Evolutionary conservation across 805 yeast species (phyloP), one percentile per base, ranked within the genome.

Genomic region (Saccharomycopsis sp.): DNA sequence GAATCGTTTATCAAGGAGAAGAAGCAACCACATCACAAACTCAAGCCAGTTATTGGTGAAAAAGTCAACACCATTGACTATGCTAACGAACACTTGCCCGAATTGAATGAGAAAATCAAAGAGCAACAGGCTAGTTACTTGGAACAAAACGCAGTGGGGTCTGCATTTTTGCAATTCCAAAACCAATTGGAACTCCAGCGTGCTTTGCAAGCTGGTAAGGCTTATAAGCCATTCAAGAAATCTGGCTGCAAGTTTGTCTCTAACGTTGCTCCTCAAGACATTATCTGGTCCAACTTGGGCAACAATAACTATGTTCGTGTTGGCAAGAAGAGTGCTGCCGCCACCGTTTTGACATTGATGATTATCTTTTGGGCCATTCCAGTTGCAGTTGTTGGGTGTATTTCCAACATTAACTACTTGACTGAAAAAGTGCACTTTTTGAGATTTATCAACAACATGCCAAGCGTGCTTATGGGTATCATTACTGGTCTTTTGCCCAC

Each of bases 351-450:
- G 53, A 75, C 82, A 19, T 53, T 74, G 44, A 64, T 80, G 60
- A 76, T 89, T 47, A 73, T 89, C 36, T 86, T 87, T 63, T 89
- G 97, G 97, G 79, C 95, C 32, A 77, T 89, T 52, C 98, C 98
- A 7, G 96, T 89, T 30, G 95, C 96, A n/a, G 87, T 86, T 53
- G 95, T 89, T 38, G 97, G 97, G 73, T 72, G 77, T 52, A 80
- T 92, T 49, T 89, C 97, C 18, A 92, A 89, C 61, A 73, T 89
- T 51, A 76, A 80, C 50, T 79, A 71, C 54, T 67, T 87, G 56
- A 84, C 82, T 29, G 65, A 70, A 27, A 76, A 73, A 49, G 73
- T 89, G 22, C 85, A 67, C 6, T 92, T 84, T 67, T 70, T 89
- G 55, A 61, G 68, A 30, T 92, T 85, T 62, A 71, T 89, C 52